These are phyloP conservation scores for Aurifilum marmelostoma DNA, from an alignment of 2,329 filamentous ascomycete genomes.

Conservation along the genomic window DNA sequence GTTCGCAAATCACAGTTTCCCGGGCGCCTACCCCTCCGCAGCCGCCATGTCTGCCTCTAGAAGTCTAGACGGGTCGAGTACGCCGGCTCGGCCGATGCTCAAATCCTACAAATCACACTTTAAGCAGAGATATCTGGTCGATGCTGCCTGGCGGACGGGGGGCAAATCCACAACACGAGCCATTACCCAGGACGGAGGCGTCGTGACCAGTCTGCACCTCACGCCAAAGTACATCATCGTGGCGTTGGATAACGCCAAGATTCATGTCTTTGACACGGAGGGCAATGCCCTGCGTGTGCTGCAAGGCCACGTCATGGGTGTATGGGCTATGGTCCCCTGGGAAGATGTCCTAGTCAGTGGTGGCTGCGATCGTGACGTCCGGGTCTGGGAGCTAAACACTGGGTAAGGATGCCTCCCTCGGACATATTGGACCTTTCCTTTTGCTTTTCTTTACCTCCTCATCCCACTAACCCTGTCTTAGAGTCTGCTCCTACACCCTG, in stretches of 20 bases:
- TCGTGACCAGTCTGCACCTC: constrained; percentile 92
- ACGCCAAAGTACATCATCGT: constrained; percentile 97
- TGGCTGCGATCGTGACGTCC: constrained; percentile 93
- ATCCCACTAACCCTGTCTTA: constrained; percentile 44
- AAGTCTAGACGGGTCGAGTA: constrained; percentile 57
- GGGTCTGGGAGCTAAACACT: constrained; percentile 94
- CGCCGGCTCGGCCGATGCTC: constrained; percentile 61
- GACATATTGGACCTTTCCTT: neutral
- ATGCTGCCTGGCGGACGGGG: constrained; percentile 93
- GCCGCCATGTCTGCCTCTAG: constrained; percentile 47
- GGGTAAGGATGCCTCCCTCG: constrained; percentile 61
- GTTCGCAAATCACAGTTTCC: constrained; percentile 45
- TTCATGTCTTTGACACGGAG: constrained; percentile 94
- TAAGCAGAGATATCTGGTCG: constrained; percentile 95
- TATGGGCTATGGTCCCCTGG: constrained; percentile 99
- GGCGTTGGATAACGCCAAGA: constrained; percentile 96
- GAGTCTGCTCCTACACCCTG: constrained; percentile 77
- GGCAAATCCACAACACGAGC: constrained; percentile 82
- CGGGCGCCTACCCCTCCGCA: constrained; percentile 46
- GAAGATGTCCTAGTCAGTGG: constrained; percentile 93
- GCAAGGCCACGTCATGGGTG: constrained; percentile 96
- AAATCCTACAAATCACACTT: constrained; percentile 95
- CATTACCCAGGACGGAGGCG: constrained; percentile 94
- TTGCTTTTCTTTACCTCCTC: neutral
- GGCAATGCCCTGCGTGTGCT: constrained; percentile 87